Evolutionary conservation across 2,329 filamentous ascomycete genomes (phyloP), one percentile per base, ranked within the genome.

Genomic region (Cephalotrichum gorgonifer): DNA sequence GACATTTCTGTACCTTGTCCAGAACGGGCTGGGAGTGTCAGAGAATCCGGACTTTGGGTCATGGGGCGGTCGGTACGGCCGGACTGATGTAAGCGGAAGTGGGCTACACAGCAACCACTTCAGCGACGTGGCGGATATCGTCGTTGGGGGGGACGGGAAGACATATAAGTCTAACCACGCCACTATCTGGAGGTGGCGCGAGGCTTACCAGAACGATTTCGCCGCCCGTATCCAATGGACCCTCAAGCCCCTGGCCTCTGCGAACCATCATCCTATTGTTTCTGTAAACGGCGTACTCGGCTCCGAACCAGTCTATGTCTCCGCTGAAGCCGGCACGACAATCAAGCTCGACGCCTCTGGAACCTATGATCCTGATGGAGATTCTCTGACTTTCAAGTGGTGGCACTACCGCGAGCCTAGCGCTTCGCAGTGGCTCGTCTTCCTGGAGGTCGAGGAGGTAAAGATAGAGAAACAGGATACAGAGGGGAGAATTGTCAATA

Each of bases 21-120:
- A 72, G 43, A 74, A 74, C 46, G 71, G 71, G 1, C 62, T 76
- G 0, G 68, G 69, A 25, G 62, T 66, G 6, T 63, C 69, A 0
- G 72, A 75, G 26, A 64, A 66, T 42, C 73, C 73, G 0, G 59
- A 66, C 6, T 75, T 64, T 38, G 73, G 73, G 2, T 69, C 67
- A 0, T 76, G 73, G 73, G 73, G 73, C 22, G 73, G 73, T 0
- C 63, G 73, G 2, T 76, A 75, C 52, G 20, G 12, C 3, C 26
- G 7, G 12, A 45, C 27, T 5, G 25, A 45, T 12, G 27, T 22
- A 15, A 25, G 43, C 9, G 4, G 25, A 7, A 52, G n/a, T n/a
- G n/a, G n/a, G n/a, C n/a, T n/a, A n/a, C n/a, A 61, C 0, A 58
- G 55, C 25, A 54, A 50, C 44, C 60, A 64, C 31, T 64, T 61